Base-by-base conservation (phyloP, 1,284 basidiomycete species). In the Stygiomarasmius scandens region DNA sequence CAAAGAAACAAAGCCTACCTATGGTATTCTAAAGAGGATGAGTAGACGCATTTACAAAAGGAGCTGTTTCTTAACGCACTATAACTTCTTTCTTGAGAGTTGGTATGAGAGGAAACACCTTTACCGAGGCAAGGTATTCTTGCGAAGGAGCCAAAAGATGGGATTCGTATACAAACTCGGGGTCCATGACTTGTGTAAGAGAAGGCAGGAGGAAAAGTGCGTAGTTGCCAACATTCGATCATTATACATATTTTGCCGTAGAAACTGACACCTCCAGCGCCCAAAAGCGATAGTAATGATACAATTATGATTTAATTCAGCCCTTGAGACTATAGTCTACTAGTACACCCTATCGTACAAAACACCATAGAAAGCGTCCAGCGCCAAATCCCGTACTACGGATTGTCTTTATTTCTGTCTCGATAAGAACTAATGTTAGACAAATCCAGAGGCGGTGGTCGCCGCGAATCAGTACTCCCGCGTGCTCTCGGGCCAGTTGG, bases 41-140 rank as follows among this genome's bases (percentile, higher is more conserved):
- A 44, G 50, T 64, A 41, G 49, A 61, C 62, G 57, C 58, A 55
- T 49, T 54, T 51, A 36, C 45, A 51, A 32, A 54, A 46, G 55
- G 56, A 58, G 54, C 45, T n/a, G 46, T 29, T 58, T 48, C 51
- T 46, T 12, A 44, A 74, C 86, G 72, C 67, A 90, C 90, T 9
- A 78, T 78, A 20, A 88, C 79, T 70, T 92, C 89, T 60, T 77
- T 82, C 69, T 85, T 89, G 48, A 92, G 66, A 59, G 83, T 79
- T 16, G 83, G 83, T 59, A 92, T 90, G 29, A 92, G 75, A 14
- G 90, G 90, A 69, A 89, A 92, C 32, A 92, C 89, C 64, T 82
- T 85, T 64, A 90, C 77, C 2, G 84, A 75, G 9, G 83, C 80
- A 9, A 89, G 68, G 58, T 75, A 72, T 50, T 86, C 86, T 45